Percentiles rank a stretch among this genome's conserved stretches.
Evolutionary conservation across 2,329 filamentous ascomycete genomes (phyloP).

Genomic region (Mariannaea elegans): DNA sequence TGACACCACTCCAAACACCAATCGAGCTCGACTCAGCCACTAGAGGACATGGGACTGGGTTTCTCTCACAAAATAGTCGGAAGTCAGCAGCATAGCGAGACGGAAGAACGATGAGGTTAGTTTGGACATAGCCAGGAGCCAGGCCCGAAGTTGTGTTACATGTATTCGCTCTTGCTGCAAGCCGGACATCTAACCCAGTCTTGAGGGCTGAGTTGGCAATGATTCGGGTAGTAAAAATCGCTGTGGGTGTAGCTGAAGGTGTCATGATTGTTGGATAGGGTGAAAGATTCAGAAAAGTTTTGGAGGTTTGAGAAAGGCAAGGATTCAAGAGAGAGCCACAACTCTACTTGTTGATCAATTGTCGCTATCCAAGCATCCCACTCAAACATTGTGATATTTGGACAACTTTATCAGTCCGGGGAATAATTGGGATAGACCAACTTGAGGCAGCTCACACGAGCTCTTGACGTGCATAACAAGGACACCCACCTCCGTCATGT

Average conservation of each 20-base stretch:
- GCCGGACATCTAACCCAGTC: slow-evolving; percentile 39
- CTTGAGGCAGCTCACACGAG: neutral
- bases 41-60: slow-evolving; percentile 70
- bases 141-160: slow-evolving; percentile 61
- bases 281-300: too few species aligned
- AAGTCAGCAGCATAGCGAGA: slow-evolving; percentile 66
- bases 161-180: slow-evolving; percentile 52
- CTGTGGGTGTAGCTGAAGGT: neutral
- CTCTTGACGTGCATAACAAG: neutral
- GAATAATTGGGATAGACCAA: neutral
- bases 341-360: too few species aligned
- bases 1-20: slow-evolving; percentile 53
- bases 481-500: neutral
- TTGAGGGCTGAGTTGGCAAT: neutral
- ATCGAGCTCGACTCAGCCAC: slow-evolving; percentile 59
- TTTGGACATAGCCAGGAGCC: slow-evolving; percentile 65
- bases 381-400: neutral
- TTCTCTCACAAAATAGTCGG: slow-evolving; percentile 64
- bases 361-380: neutral
- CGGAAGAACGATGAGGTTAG: slow-evolving; percentile 69
- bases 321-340: too few species aligned
- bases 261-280: neutral
- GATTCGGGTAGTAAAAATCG: neutral
- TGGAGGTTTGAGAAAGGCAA: too few species aligned
- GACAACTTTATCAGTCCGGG: neutral